Base-by-base conservation (phyloP, 495 filamentous ascomycete species). In the Aspergillus biplanus region DNA sequence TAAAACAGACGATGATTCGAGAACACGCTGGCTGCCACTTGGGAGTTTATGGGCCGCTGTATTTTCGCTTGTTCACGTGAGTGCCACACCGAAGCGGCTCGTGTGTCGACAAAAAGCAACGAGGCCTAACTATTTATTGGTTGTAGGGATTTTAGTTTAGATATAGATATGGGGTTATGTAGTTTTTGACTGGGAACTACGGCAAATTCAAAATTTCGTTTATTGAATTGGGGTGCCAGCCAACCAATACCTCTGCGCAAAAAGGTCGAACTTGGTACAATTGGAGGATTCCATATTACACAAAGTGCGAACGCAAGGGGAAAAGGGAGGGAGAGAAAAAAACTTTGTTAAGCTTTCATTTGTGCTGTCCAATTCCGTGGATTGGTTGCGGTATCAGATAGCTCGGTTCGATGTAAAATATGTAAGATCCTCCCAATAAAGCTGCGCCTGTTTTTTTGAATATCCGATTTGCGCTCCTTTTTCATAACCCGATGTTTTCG, bases 371-470 rank as follows among this genome's bases (percentile, higher is more conserved):
- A 57, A 52, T 9, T 42, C 57, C 53, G 15, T 35, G 13, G 44
- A 16, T 52, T 33, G 39, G 15, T 27, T 49, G 44, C 53, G 21
- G 18, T n/a, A 56, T 49, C 50, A 59, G 55, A 52, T 33, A 32
- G 35, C 54, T 44, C 16, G 18, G 18, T 62, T 21, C 34, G 48
- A 18, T 21, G 47, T 50, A 27, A 47, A 47, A 31, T 55, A 55
- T 55, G 50, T 31, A 67, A 52, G 52, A 59, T 55, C 16, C n/a
- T 62, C 64, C 56, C 46, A 59, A 61, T 48, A 59, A 59, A 59
- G 49, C 49, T 66, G 64, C 64, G 64, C 64, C 64, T 65, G 31
- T 59, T 49, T 46, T 46, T 56, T 59, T 57, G 58, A 62, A 57
- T 61, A 60, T 57, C 54, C 56, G 50, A 56, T 58, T 63, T 37